Conservation (phyloP, 257 asterid genomes). For the Capsicum rhomboideum region DNA sequence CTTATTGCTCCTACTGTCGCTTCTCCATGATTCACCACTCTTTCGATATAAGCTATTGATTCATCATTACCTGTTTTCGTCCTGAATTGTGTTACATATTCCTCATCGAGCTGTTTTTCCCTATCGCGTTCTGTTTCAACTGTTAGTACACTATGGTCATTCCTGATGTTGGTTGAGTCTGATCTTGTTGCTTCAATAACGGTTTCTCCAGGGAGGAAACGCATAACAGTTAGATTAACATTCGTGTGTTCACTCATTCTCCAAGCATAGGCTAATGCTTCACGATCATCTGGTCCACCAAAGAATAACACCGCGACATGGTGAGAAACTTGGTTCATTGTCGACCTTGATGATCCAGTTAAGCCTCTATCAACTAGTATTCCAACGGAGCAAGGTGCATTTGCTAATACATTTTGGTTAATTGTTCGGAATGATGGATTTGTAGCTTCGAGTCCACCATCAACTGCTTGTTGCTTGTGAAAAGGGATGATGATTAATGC, state of each 20-base stretch:
- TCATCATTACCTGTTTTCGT: conserved; percentile 28
- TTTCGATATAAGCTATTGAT: conserved; percentile 38
- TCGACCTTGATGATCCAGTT: conserved; percentile 52
- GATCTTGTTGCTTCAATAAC: not conserved
- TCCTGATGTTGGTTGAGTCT: not conserved
- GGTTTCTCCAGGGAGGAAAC: conserved; percentile 43
- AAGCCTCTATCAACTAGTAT: conserved; percentile 87
- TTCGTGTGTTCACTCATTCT: conserved; percentile 70
- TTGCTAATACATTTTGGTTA: conserved; percentile 70
- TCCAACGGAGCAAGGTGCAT: conserved; percentile 82
- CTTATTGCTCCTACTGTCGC: conserved; percentile 77
- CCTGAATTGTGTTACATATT: conserved; percentile 47
- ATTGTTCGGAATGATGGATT: conserved; percentile 62
- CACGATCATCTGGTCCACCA: conserved; percentile 85
- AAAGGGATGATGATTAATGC: conserved; percentile 71
- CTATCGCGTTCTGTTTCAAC: conserved; percentile 35
- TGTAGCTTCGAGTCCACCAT: conserved; percentile 82
- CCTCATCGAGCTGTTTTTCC: conserved; percentile 57
- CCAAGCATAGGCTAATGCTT: conserved; percentile 70
- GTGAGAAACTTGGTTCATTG: conserved; percentile 42
- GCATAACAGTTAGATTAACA: conserved; percentile 45
- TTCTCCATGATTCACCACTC: conserved; percentile 67
- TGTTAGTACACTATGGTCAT: conserved; percentile 25
- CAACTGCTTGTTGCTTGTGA: conserved; percentile 93
- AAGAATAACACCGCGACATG: conserved; percentile 63